phyloP scores from a whole-genome alignment of 1,284 basidiomycete genomes.

The Earliella scabrosa region DNA sequence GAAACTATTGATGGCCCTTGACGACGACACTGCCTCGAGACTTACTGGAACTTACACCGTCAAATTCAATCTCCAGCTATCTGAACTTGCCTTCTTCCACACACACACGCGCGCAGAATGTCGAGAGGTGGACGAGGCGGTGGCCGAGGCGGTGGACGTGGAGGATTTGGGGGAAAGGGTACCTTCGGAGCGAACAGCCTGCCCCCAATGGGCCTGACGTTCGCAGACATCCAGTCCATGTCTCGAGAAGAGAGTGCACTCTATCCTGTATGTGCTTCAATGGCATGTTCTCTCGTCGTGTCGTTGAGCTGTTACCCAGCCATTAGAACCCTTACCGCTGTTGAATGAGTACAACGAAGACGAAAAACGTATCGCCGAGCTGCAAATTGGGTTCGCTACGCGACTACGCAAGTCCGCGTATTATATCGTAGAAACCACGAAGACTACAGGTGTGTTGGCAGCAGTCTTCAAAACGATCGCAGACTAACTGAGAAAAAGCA shows the following conservation, averaged over 20 bases:
- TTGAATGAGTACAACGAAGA: conserved; percentile 64
- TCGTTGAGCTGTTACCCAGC: conserved; percentile 39
- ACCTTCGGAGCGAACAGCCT: conserved; percentile 44
- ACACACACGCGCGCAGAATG: conserved; percentile 42
- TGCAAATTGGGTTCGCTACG: conserved; percentile 68
- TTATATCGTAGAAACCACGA: conserved; percentile 72
- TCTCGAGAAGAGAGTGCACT: conserved; percentile 74
- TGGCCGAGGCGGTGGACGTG: conserved; percentile 52
- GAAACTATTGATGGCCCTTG: conserved; percentile 10
- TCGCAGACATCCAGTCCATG: conserved; percentile 75
- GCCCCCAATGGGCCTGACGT: conserved; percentile 79
- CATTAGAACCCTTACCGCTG: conserved; percentile 62
- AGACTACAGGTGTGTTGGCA: conserved; percentile 57
- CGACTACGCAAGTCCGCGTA: conserved; percentile 71
- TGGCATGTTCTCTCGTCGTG: background rate
- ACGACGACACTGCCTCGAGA: conserved; percentile 5
- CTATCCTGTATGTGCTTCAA: conserved; percentile 67
- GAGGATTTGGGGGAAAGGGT: conserved; percentile 56
- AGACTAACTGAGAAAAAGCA: conserved; percentile 20
- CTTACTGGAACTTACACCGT: too few species aligned
- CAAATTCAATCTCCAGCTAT: conserved; percentile 3
- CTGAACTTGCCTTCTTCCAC: background rate
- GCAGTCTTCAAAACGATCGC: background rate
- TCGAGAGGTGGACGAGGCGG: conserved; percentile 60
- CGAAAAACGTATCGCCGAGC: conserved; percentile 64